A percentile compares a stretch with the other conserved stretches of the same genome.
Conservation (phyloP, 345 rosid genomes). For the Eucalyptus regnans region DNA sequence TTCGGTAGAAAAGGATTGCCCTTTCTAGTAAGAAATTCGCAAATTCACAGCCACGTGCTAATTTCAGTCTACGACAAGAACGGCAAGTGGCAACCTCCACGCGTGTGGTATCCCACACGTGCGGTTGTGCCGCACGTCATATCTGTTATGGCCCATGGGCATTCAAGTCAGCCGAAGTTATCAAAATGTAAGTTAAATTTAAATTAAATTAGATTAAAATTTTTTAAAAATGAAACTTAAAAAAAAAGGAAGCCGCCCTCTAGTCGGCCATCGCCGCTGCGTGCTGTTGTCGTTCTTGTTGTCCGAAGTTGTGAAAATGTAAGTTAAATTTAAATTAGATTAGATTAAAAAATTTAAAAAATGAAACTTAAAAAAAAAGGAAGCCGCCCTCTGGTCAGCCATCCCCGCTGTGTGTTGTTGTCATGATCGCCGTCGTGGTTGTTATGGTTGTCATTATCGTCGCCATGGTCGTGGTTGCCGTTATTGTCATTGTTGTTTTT, state of each 20-base stretch:
- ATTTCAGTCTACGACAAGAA: not conserved
- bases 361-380: too few species aligned
- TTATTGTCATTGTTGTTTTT: too few species aligned
- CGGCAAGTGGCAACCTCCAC: not conserved
- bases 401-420: fast-evolving
- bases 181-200: too few species aligned
- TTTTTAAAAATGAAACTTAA: too few species aligned
- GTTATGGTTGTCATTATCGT: fast-evolving
- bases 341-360: fast-evolving
- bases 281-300: too few species aligned
- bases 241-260: too few species aligned
- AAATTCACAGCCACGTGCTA: not conserved
- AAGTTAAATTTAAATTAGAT: too few species aligned
- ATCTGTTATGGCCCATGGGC: too few species aligned
- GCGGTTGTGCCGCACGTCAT: not conserved
- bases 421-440: fast-evolving
- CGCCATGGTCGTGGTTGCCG: fast-evolving
- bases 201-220: too few species aligned
- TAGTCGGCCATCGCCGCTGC: fast-evolving
- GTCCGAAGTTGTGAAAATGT: too few species aligned
- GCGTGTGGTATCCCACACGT: not conserved
- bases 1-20: not conserved
- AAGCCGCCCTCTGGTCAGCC: fast-evolving
- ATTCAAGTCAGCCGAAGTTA: too few species aligned
- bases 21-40: not conserved